Evolutionary conservation across 2,329 filamentous ascomycete genomes (phyloP).

Genomic region (Beauveria sp.): DNA sequence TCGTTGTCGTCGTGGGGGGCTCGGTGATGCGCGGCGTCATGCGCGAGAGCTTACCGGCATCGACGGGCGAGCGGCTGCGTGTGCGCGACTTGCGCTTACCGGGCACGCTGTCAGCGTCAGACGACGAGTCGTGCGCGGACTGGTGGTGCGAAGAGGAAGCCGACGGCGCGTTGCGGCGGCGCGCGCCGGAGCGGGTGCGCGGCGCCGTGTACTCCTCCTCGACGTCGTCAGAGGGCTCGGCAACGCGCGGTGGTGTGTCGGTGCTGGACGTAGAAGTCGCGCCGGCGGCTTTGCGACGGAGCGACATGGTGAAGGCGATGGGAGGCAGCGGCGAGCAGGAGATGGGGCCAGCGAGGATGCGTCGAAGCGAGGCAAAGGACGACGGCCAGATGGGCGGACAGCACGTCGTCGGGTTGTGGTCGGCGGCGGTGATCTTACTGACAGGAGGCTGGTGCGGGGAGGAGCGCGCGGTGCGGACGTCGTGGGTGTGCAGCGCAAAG

Average conservation of each 20-base stretch:
- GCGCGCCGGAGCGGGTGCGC: conserved; percentile 65
- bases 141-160: conserved; percentile 46
- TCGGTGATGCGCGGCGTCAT: conserved; percentile 40
- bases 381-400: background rate
- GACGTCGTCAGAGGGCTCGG: conserved; percentile 23
- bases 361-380: background rate
- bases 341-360: conserved; percentile 2
- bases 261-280: background rate
- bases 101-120: conserved; percentile 25
- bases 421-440: background rate
- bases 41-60: conserved; percentile 41
- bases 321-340: conserved; percentile 1
- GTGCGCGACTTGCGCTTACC: conserved; percentile 57
- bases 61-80: conserved; percentile 62
- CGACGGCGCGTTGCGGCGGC: conserved; percentile 47
- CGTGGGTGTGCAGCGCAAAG: background rate
- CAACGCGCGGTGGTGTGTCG: background rate
- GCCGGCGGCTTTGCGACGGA: conserved; percentile 4
- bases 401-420: background rate
- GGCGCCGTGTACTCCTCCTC: conserved; percentile 62
- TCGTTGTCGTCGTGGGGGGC: background rate
- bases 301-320: conserved; percentile 6
- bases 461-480: background rate
- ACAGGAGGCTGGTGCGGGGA: background rate
- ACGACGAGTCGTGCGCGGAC: conserved; percentile 41